Evolutionary conservation across 2,329 filamentous ascomycete genomes (phyloP), one percentile per base, ranked within the genome.

Genomic region (Fusarium penzigii): DNA sequence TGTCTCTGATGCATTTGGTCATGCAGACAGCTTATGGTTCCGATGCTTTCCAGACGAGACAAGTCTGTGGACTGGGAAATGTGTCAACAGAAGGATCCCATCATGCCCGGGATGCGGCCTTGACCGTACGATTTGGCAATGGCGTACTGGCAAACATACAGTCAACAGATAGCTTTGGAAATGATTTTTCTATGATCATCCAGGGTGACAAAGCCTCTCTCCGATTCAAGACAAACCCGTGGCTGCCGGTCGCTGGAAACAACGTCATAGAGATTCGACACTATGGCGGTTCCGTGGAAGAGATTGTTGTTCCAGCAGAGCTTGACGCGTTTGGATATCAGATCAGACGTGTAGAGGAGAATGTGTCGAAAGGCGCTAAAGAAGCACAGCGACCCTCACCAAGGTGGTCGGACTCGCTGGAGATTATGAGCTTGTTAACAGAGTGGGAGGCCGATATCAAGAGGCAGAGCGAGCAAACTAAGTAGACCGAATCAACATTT

Each of bases 111-210:
- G 64, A 66, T 29, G 64, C 64, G 1, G 51, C 60, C 2, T 53
- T 66, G 13, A 56, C 50, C 17, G 55, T 61, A 14, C 54, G 59
- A 6, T 65, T 66, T 41, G 60, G 55, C 14, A 55, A 49, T 17
- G 63, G 63, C 25, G 56, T 61, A 7, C 47, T 66, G 17, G 63
- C 57, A 5, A 62, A 58, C 1, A 57, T 66, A 16, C 62, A 65
- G 49, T 65, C 62, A n/a, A 64, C 63, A 0, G 64, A 66, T 34
- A 61, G 55, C 38, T 63, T 64, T 20, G 64, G 64, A 29, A 65
- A 64, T 44, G 63, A 64, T 49, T 65, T 61, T 29, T 47, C 49
- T 2, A 65, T 65, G 34, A 49, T 56, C 1, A 59, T 65, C 1
- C 62, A 59, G 47, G 64, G 64, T 14, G 57, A 63, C 29, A 60